phyloP scores from a whole-genome alignment of 768 basidiomycete species.

The Tulasnella sp. region DNA sequence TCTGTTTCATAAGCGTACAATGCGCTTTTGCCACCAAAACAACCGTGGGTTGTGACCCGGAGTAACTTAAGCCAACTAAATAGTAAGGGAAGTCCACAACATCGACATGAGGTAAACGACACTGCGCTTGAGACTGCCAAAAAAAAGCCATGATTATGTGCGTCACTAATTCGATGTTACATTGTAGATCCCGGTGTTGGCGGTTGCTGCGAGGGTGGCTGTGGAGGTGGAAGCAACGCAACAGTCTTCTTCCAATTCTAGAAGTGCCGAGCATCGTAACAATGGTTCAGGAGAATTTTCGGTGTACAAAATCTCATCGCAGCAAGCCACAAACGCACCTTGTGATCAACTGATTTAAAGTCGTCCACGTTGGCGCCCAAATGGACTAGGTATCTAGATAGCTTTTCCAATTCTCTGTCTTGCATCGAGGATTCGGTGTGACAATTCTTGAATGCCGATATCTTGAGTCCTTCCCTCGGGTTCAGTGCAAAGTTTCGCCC shows the following conservation, averaged over 20 bases:
- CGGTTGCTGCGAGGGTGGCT: neutral
- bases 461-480: constrained; percentile 70
- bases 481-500: constrained; percentile 82
- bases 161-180: too few species aligned
- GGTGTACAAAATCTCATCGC: neutral
- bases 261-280: neutral
- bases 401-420: constrained; percentile 55
- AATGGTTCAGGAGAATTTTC: neutral
- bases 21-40: too few species aligned
- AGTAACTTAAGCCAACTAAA: too few species aligned
- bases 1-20: too few species aligned
- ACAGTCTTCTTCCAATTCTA: constrained; percentile 13
- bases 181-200: too few species aligned
- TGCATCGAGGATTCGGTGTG: constrained; percentile 44
- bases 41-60: too few species aligned
- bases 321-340: constrained; percentile 30
- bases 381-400: constrained; percentile 52
- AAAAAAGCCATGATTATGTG: too few species aligned
- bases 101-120: too few species aligned
- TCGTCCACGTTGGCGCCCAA: constrained; percentile 43
- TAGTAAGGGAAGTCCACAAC: too few species aligned
- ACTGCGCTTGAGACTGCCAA: too few species aligned
- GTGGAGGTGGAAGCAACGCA: neutral
- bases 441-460: constrained; percentile 67
- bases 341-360: constrained; percentile 52